phyloP scores from a whole-genome alignment of 2,329 filamentous ascomycete species.

The Fusarium lateritium region DNA sequence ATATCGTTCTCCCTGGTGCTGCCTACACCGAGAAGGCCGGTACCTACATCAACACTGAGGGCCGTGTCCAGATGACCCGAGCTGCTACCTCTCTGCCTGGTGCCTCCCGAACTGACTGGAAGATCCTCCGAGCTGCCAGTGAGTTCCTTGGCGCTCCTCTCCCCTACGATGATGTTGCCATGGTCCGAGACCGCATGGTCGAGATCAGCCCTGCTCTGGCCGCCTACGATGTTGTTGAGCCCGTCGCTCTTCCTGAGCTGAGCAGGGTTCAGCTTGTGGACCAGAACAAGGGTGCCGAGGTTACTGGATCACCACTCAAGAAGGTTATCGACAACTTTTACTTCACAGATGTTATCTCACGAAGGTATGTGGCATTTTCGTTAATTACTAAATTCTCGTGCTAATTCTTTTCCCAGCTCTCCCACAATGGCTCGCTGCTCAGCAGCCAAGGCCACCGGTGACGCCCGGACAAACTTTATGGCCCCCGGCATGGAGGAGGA shows the following conservation, averaged over 20 bases:
- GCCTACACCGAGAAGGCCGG: conserved; percentile 97
- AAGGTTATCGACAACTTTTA: conserved; percentile 96
- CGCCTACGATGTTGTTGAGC: conserved; percentile 92
- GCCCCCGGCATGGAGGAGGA: conserved; percentile 77
- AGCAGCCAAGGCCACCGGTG: conserved; percentile 87
- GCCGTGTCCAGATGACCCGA: conserved; percentile 93
- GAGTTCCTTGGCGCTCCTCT: conserved; percentile 91
- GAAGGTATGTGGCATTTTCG: conserved; percentile 76
- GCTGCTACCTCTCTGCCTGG: conserved; percentile 91
- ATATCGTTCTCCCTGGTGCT: conserved; percentile 92
- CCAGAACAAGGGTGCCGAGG: conserved; percentile 89
- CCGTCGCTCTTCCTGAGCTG: conserved; percentile 78
- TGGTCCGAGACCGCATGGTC: conserved; percentile 91
- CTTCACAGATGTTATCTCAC: conserved; percentile 96
- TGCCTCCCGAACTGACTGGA: conserved; percentile 96
- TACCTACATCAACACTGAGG: conserved; percentile 98
- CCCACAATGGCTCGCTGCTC: conserved; percentile 99
- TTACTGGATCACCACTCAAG: conserved; percentile 81
- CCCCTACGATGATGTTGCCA: conserved; percentile 92
- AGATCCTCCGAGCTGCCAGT: conserved; percentile 93
- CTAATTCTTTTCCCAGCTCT: conserved; percentile 72
- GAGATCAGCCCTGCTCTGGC: conserved; percentile 93
- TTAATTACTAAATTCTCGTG: conserved; percentile 19
- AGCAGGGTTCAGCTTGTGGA: conserved; percentile 97
- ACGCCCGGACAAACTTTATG: conserved; percentile 85